phyloP scores from a whole-genome alignment of 495 filamentous ascomycete genomes.

The Hypoxylon perforatum region DNA sequence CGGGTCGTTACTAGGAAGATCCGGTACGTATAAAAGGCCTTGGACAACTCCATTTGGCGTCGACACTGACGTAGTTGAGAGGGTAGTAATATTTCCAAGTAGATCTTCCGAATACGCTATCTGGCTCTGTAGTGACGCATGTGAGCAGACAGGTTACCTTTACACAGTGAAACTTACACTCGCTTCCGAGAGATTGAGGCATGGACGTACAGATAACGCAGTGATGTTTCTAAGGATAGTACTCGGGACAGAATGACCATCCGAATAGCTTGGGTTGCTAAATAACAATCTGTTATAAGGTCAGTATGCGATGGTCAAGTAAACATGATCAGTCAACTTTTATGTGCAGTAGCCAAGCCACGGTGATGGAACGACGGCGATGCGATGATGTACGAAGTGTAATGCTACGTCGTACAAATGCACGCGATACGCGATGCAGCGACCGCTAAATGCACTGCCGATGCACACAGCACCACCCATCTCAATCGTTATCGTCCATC shows the following conservation, averaged over 20 bases:
- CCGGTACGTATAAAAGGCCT: slow-evolving; percentile 87
- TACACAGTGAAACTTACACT: neutral
- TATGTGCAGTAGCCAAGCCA: neutral
- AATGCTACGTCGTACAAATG: slow-evolving; percentile 35
- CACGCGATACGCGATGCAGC: slow-evolving; percentile 33
- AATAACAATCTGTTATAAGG: slow-evolving; percentile 54
- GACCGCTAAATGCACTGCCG: slow-evolving; percentile 23
- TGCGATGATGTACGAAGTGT: slow-evolving; percentile 14
- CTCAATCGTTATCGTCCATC: slow-evolving; percentile 27
- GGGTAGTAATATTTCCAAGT: slow-evolving; percentile 71
- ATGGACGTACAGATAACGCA: slow-evolving; percentile 56
- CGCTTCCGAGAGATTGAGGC: slow-evolving; percentile 21
- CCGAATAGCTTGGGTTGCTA: slow-evolving; percentile 58
- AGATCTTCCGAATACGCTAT: slow-evolving; percentile 72
- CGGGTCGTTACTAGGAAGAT: slow-evolving; percentile 62
- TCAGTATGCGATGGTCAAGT: slow-evolving; percentile 13
- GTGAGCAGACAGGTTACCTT: slow-evolving; percentile 20
- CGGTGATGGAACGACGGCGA: neutral
- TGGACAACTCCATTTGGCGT: slow-evolving; percentile 65
- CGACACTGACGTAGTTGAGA: slow-evolving; percentile 70
- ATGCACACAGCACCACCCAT: slow-evolving; percentile 20
- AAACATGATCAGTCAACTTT: neutral
- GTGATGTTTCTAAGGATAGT: slow-evolving; percentile 62
- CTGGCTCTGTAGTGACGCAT: slow-evolving; percentile 58
- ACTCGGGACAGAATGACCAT: slow-evolving; percentile 53